Base-by-base conservation (phyloP, 2,329 filamentous ascomycete species). In the Calonectria ilicicola region DNA sequence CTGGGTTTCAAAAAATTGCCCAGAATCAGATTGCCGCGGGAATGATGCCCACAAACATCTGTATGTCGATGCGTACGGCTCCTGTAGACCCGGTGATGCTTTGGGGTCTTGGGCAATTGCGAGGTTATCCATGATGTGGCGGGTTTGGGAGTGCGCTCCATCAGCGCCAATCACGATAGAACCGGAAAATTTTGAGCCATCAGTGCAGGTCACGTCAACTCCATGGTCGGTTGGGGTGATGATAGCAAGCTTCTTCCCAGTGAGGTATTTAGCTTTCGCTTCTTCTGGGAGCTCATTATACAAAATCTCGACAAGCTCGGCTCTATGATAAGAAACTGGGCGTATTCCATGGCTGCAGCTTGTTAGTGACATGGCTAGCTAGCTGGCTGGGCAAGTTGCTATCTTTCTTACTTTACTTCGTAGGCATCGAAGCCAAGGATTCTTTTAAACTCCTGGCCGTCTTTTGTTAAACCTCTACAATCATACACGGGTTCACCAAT, bases 1-100 rank as follows among this genome's bases (percentile, higher is more conserved):
- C 27, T 81, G 80, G 14, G 80, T 82, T 72, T 84, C 82, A 60
- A 56, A 76, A 56, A 72, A 73, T 27, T 76, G 72, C 4, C 81
- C 81, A 0, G 78, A 27, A 2, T 47, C 67, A 4, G 69, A 70
- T 1, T 68, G 74, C 3, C 60, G 38, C 1, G 81, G 81, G 67
- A 82, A 81, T 19, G 64, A 78, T 32, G 78, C 65, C 82, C 81
- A 84, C 10, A 72, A 15, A 17, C 66, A 68, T 17, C 56, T 65
- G 40, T 73, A 74, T 5, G n/a, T 38, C 6, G 67, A 56, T 3
- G 38, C 67, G 27, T 67, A 73, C 0, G 70, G 70, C 7, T 65
- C 26, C 4, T 70, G 51, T 1, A 35, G 17, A 40, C 72, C 70
- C 67, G 67, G 53, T 10, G 26, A 32, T 1, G 12, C 4, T 9